Evolutionary conservation across 805 yeast genomes (phyloP).

Genomic region (Candida endomychidarum): DNA sequence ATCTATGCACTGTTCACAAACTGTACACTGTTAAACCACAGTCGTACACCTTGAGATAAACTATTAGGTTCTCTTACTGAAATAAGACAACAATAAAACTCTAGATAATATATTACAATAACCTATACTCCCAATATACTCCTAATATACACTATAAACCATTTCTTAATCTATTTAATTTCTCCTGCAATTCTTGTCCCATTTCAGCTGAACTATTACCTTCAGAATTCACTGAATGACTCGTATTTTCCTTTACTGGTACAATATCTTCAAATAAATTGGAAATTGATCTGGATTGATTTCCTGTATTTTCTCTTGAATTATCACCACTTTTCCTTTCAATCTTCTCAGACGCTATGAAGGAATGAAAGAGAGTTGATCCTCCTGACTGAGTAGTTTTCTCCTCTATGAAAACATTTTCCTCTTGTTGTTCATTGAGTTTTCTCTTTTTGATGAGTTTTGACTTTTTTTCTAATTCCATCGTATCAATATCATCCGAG

Average conservation of each 20-base stretch:
- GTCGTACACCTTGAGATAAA: too few relatives aligned
- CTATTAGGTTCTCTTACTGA: too few relatives aligned
- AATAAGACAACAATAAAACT: too few relatives aligned
- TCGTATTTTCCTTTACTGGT: background rate
- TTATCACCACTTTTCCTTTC: slow-evolving; percentile 7
- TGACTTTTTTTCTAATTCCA: slow-evolving; percentile 17
- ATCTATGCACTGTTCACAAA: too few relatives aligned
- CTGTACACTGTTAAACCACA: too few relatives aligned
- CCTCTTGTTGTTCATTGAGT: slow-evolving; percentile 15
- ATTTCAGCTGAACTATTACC: slow-evolving; percentile 13
- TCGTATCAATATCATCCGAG: slow-evolving; percentile 23
- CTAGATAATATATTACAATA: too few relatives aligned
- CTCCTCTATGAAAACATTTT: slow-evolving; percentile 35
- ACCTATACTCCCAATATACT: background rate
- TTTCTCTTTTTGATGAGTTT: slow-evolving; percentile 14
- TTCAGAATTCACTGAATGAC: background rate
- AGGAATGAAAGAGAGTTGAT: slow-evolving; percentile 35
- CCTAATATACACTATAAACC: background rate
- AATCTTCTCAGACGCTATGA: slow-evolving; percentile 15
- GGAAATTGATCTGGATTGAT: slow-evolving; percentile 30
- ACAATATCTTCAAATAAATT: slow-evolving; percentile 29
- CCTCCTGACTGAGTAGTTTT: slow-evolving; percentile 20
- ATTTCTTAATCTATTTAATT: slow-evolving; percentile 11
- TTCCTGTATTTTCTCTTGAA: slow-evolving; percentile 18
- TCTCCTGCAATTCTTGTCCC: slow-evolving; percentile 16